Evolutionary conservation across 768 basidiomycete species (phyloP), one percentile per base, ranked within the genome.

Genomic region (Rhodotorula diobovata): DNA sequence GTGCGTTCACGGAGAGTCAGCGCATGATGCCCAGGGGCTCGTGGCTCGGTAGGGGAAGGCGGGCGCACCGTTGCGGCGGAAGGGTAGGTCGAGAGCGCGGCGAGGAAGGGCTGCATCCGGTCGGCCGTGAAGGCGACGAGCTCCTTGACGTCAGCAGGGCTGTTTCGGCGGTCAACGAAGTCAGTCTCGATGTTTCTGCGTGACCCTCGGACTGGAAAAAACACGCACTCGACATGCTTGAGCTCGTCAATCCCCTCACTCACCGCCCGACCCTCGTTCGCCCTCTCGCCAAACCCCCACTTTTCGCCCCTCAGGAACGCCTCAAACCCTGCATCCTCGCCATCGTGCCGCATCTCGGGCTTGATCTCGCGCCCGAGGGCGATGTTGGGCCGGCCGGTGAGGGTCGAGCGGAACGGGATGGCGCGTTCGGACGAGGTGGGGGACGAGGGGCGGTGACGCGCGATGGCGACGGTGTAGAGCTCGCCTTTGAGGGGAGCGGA

Each of bases 71-170:
- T 67, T 1, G 63, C n/a, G 1, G 73, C 64, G 1, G 54, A 11
- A 15, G 66, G 43, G 35, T 54, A 74, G 14, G 41, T 10, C 16
- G 67, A 59, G 1, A 71, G 45, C 0, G 67, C 66, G 21, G 54
- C 50, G 21, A 74, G 60, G 70, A 74, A 71, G 1, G 73, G 73
- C 48, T 68, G 63, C 1, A 61, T 50, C 12, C 73, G 63, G 48
- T 74, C 73, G 1, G 73, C 69, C 2, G 73, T 63, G 66, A 74
- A 63, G 56, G 45, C 66, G 11, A 74, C 60, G 53, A 74, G 32
- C 46, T 74, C 59, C 18, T 46, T 53, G 53, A 74, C 63, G n/a
- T 57, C 15, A 12, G 50, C 14, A 2, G 57, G 25, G 9, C 64
- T 63, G 54, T 18, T 1, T 4, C 8, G 23, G 9, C 14, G 12